phyloP scores from a whole-genome alignment of 2,329 filamentous ascomycete species.

The Hymenoscyphus linearis region DNA sequence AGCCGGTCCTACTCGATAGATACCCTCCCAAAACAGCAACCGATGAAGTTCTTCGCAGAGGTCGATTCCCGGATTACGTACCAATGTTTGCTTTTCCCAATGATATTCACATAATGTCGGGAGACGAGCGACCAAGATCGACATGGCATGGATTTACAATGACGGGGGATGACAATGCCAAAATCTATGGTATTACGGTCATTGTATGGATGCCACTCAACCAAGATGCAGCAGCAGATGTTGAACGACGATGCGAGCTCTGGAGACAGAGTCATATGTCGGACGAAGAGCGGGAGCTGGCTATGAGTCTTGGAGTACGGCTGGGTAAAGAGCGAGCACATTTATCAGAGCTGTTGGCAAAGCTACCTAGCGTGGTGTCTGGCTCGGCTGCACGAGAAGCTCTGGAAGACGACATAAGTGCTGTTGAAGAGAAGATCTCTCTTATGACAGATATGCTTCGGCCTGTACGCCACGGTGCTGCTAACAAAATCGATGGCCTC shows the following conservation, averaged over 20 bases:
- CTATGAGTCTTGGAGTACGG: conserved; percentile 83
- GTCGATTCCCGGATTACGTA: conserved; percentile 91
- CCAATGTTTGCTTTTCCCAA: conserved; percentile 99
- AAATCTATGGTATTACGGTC: conserved; percentile 85
- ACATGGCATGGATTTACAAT: conserved; percentile 99
- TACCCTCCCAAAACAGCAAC: conserved; percentile 80
- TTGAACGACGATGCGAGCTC: conserved; percentile 76
- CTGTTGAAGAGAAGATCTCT: conserved; percentile 93
- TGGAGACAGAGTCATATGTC: conserved; percentile 87
- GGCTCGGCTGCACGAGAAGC: conserved; percentile 76
- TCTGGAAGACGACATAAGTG: conserved; percentile 89
- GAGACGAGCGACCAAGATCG: conserved; percentile 87
- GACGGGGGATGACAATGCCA: conserved; percentile 88
- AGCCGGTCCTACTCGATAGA: conserved; percentile 90
- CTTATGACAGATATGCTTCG: conserved; percentile 95
- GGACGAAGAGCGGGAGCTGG: conserved; percentile 83
- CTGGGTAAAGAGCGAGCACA: conserved; percentile 84
- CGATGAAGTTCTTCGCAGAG: conserved; percentile 74
- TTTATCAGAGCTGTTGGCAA: conserved; percentile 79
- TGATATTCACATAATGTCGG: conserved; percentile 93
- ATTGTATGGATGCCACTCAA: conserved; percentile 91
- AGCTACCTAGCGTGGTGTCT: conserved; percentile 73
- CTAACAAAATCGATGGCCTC: conserved; percentile 93
- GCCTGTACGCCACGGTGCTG: conserved; percentile 87
- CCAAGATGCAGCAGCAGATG: conserved; percentile 72